A percentile compares a stretch with the other conserved stretches of the same genome.
Evolutionary conservation across 176 grass and related monocot genomes (phyloP).

Genomic region (Calamus simplicifolius): DNA sequence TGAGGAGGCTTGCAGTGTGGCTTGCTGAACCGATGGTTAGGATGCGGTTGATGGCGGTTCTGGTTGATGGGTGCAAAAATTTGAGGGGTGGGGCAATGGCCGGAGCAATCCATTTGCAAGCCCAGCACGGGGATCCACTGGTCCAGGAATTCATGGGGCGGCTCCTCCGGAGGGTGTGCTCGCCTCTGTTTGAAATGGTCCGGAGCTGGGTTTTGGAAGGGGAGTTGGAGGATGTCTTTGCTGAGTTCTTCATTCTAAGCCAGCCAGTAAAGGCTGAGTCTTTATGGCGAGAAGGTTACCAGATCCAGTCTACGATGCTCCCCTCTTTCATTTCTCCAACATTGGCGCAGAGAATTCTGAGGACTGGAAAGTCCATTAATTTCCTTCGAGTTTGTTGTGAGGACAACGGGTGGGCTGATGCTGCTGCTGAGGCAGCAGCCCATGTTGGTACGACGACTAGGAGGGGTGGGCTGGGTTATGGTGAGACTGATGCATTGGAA

Average conservation of each 20-base stretch:
- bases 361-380: conserved; percentile 92
- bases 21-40: conserved; percentile 68
- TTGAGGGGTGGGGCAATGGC: conserved; percentile 80
- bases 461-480: conserved; percentile 80
- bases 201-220: conserved; percentile 78
- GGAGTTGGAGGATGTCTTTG: conserved; percentile 78
- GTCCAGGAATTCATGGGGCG: conserved; percentile 82
- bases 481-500: conserved; percentile 81
- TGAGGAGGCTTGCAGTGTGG: conserved; percentile 73
- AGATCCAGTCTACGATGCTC: conserved; percentile 74
- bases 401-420: conserved; percentile 78
- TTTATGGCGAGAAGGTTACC: conserved; percentile 82
- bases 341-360: conserved; percentile 67
- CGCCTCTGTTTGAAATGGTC: conserved; percentile 96
- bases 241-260: conserved; percentile 80
- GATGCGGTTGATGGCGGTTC: conserved; percentile 88
- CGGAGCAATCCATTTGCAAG: conserved; percentile 63
- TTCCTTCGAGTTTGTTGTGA: conserved; percentile 92
- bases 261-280: conserved; percentile 82
- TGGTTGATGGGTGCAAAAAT: conserved; percentile 55
- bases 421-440: conserved; percentile 52
- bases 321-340: conserved; percentile 83
- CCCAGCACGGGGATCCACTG: conserved; percentile 84
- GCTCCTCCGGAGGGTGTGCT: conserved; percentile 66
- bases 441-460: conserved; percentile 77